A percentile compares a stretch with the other conserved stretches of the same genome.
Evolutionary conservation across 805 yeast genomes (phyloP).

Genomic region (Lipomyces spencermartinsiae): DNA sequence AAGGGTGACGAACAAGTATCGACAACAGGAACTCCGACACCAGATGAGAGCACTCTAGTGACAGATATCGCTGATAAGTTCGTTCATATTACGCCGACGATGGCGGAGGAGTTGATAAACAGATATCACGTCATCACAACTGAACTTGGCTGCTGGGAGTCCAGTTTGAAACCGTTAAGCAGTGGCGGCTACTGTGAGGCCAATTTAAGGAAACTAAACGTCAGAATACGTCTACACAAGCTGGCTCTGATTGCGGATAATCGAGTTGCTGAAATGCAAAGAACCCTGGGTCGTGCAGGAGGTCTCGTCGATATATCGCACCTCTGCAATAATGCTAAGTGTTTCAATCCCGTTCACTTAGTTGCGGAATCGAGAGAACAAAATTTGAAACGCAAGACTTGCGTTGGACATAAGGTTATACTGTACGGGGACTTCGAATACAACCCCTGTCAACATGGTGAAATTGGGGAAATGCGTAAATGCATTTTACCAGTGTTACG

Average conservation of each 20-base stretch:
- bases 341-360: neutral
- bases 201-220: neutral
- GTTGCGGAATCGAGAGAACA: neutral
- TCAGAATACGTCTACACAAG: no score
- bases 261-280: neutral
- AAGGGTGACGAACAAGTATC: no score
- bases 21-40: no score
- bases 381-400: neutral
- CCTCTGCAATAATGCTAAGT: neutral
- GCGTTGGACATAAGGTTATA: neutral
- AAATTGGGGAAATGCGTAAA: neutral
- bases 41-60: no score
- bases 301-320: neutral
- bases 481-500: neutral
- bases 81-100: neutral
- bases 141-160: neutral
- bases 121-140: neutral
- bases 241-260: neutral
- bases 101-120: neutral
- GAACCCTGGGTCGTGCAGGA: neutral
- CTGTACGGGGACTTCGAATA: neutral
- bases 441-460: neutral
- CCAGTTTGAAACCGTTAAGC: neutral
- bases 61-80: neutral
- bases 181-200: neutral